Base-by-base conservation (phyloP, 2,329 filamentous ascomycete genomes). In the Xylariaceae sp. region DNA sequence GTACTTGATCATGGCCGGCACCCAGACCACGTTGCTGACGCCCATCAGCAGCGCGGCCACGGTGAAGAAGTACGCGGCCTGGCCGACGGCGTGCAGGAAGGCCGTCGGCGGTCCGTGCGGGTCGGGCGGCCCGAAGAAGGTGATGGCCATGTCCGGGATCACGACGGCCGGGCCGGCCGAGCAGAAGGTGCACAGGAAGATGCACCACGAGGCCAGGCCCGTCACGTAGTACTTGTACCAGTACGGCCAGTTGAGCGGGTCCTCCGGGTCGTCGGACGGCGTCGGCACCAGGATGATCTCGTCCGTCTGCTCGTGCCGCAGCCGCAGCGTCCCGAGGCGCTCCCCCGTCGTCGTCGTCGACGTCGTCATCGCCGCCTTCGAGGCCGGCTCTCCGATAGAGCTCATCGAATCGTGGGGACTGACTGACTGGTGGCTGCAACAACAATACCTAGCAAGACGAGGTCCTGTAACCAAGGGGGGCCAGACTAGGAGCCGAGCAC, bases 221-320 rank as follows among this genome's bases (percentile, higher is more conserved):
- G 19, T 19, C 3, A 35, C 25, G 25, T 35, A 35, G 18, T 35
- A 35, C 32, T 35, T 35, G 30, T 32, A 32, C 30, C 30, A 32
- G 30, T 32, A 32, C 7, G 30, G 30, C 31, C 31, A 33, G 16
- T 33, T 33, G 6, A 33, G 23, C 8, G 31, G 31, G 19, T 33
- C 31, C n/a, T 33, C 27, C 5, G 31, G 31, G 19, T 33, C 31
- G 23, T 21, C 27, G 22, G 31, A 33, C 11, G 31, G 31, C 21
- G 14, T 24, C 5, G 31, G 31, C 7, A 33, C 17, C 22, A 33
- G 14, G 22, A 33, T 25, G 8, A 33, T 33, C 11, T 33, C 31
- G 18, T 33, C 27, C 8, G 31, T 33, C 12, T 27, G 21, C 5
- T 33, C n/a, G 13, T 33, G 12, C 12, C 31, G 22, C n/a, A 33